These are phyloP conservation scores for Boletus eberwhitei DNA, from an alignment of 768 basidiomycete genomes.

Conservation along the genomic window DNA sequence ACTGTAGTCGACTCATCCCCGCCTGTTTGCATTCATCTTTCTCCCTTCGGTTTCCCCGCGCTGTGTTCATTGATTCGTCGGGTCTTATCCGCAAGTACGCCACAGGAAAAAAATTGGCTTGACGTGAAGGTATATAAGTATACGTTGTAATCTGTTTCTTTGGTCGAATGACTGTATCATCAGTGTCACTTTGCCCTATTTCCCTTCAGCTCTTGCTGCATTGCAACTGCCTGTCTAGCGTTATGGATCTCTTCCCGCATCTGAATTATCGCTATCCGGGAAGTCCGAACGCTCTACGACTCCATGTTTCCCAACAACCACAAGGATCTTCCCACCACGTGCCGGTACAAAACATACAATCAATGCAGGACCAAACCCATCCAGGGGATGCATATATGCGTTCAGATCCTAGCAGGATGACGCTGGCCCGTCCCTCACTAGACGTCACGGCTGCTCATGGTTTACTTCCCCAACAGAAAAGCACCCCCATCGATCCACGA, in stretches of 20 bases:
- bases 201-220: background rate
- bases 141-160: background rate
- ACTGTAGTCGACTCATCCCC: background rate
- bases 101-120: background rate
- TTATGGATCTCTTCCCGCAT: conserved; percentile 15
- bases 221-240: background rate
- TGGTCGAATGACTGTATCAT: background rate
- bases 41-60: conserved; percentile 5
- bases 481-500: background rate
- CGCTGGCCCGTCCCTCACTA: background rate
- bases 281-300: background rate
- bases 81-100: conserved; percentile 4
- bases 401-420: background rate
- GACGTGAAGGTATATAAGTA: conserved; percentile 20
- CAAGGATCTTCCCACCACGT: background rate
- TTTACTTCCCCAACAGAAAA: background rate
- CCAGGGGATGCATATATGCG: background rate
- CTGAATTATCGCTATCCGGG: conserved; percentile 18
- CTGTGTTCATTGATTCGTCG: conserved; percentile 6
- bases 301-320: conserved; percentile 1
- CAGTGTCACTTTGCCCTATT: background rate
- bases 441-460: background rate
- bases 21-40: background rate
- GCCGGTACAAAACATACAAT: background rate
- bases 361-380: background rate